Conservation (phyloP, 1,284 basidiomycete genomes). For the Lentinula novae-zelandiae region DNA sequence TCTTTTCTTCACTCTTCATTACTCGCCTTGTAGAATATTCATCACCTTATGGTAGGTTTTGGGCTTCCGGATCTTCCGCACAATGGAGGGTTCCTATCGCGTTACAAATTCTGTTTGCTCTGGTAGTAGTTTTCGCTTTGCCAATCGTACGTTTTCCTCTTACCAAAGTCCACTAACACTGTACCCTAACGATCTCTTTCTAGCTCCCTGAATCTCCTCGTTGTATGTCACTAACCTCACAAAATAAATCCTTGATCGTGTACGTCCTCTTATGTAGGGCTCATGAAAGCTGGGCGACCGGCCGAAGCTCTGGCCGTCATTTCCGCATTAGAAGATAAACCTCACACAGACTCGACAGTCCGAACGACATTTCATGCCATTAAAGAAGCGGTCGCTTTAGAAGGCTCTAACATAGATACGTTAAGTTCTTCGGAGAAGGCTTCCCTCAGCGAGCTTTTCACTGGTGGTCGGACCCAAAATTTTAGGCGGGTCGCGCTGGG, state of each 20-base stretch:
- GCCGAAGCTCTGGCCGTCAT: conserved; percentile 65
- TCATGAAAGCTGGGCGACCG: conserved; percentile 56
- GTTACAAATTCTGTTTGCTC: conserved; percentile 60
- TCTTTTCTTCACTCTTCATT: neutral
- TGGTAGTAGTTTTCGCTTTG: conserved; percentile 57
- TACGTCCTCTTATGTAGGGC: conserved; percentile 26
- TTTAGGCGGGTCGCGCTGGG: conserved; percentile 58
- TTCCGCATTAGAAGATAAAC: conserved; percentile 56
- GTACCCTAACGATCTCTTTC: neutral
- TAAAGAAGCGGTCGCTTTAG: conserved; percentile 44
- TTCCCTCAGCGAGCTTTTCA: conserved; percentile 51
- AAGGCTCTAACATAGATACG: conserved; percentile 22
- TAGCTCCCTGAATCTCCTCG: conserved; percentile 71
- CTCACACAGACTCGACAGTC: conserved; percentile 47
- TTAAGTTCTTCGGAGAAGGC: conserved; percentile 21
- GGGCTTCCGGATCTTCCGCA: conserved; percentile 46
- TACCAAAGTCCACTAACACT: neutral
- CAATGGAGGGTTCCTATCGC: conserved; percentile 73
- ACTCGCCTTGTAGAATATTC: neutral
- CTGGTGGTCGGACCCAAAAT: conserved; percentile 58
- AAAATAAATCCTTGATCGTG: neutral
- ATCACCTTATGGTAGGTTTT: conserved; percentile 37
- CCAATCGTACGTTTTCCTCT: conserved; percentile 39
- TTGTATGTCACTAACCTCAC: conserved; percentile 30
- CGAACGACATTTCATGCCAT: conserved; percentile 54